phyloP scores from a whole-genome alignment of 345 rosid species.

The Psidium guajava region DNA sequence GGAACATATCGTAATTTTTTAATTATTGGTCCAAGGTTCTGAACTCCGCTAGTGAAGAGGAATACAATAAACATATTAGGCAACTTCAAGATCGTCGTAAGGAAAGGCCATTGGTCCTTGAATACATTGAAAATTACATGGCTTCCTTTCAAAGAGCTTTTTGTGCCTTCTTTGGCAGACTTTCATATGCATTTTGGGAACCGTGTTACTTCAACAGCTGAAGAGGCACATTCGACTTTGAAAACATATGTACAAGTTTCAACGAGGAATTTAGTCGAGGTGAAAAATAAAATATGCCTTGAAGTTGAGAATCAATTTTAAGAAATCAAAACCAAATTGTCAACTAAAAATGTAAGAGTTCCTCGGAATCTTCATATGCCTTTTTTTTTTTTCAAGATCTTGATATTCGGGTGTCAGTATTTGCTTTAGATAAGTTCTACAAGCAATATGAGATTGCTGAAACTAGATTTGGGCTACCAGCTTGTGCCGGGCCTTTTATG shows the following conservation, averaged over 20 bases:
- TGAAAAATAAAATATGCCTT: background rate
- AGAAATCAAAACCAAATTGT: background rate
- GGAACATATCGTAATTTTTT: background rate
- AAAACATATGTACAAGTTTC: background rate
- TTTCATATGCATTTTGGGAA: background rate
- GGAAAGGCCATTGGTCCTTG: background rate
- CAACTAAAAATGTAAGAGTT: background rate
- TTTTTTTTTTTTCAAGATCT: background rate
- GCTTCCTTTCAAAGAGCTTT: background rate
- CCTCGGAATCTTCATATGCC: background rate
- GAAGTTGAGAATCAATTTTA: background rate
- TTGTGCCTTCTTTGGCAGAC: background rate
- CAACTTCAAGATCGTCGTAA: background rate
- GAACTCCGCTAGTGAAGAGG: background rate
- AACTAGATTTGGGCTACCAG: background rate
- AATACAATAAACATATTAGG: background rate
- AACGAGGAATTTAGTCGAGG: background rate
- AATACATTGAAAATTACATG: background rate
- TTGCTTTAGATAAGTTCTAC: background rate
- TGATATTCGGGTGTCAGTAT: background rate
- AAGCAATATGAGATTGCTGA: background rate
- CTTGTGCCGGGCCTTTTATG: background rate
- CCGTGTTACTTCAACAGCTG: background rate
- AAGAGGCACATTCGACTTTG: background rate
- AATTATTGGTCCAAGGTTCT: background rate